These are phyloP conservation scores for Fusarium anthophilum DNA, from an alignment of 2,329 filamentous ascomycete species.

Conservation along the genomic window DNA sequence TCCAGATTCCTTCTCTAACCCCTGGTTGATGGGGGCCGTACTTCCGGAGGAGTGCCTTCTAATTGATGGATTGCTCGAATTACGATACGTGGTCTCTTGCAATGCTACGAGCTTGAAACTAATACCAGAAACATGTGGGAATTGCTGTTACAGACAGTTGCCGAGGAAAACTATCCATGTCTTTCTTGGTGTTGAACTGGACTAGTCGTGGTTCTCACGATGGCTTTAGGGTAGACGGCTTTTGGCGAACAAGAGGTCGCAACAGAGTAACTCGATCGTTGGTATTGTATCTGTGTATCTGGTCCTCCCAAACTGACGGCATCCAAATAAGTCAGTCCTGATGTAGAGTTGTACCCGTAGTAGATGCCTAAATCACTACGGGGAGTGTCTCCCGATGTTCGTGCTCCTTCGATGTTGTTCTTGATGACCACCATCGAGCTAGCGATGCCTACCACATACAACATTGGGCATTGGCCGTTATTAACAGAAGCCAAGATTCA, in stretches of 20 bases:
- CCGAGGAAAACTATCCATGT: neutral
- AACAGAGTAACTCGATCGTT: neutral
- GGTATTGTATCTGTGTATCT: neutral
- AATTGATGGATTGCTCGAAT: neutral
- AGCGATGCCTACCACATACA: neutral
- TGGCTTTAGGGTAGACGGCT: slow-evolving; percentile 3
- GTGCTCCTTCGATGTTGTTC: neutral
- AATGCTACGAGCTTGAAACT: neutral
- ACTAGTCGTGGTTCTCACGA: neutral
- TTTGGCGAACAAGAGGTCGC: neutral
- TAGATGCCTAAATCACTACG: too few relatives aligned
- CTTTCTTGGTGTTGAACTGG: neutral
- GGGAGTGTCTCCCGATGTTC: neutral
- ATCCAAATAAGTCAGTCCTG: neutral
- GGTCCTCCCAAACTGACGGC: neutral
- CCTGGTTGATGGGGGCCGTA: slow-evolving; percentile 23
- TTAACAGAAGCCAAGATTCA: neutral
- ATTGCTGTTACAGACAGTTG: neutral
- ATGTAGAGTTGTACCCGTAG: too few relatives aligned
- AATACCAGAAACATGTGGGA: slow-evolving; percentile 2
- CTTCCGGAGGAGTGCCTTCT: slow-evolving; percentile 5
- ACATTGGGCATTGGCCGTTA: neutral
- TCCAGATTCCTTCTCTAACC: slow-evolving; percentile 33
- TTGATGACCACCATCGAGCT: neutral
- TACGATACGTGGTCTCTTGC: neutral